Evolutionary conservation across 2,329 filamentous ascomycete species (phyloP).

Genomic region (Neonectria hederae): DNA sequence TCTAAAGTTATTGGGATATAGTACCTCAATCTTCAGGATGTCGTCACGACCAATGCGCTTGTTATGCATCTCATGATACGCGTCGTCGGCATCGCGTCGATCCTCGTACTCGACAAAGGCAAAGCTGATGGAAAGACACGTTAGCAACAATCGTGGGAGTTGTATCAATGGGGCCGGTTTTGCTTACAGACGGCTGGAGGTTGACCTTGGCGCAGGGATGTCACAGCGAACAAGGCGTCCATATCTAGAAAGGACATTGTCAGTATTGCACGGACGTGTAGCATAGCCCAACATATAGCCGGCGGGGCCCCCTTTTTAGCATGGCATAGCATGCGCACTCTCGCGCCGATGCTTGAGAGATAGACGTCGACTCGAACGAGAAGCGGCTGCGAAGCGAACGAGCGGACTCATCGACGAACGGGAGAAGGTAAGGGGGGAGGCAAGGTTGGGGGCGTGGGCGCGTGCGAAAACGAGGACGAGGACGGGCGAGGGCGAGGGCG

Average conservation of each 20-base stretch:
- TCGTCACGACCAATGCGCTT: constrained; percentile 97
- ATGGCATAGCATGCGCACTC: constrained; percentile 39
- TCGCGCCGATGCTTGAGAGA: constrained; percentile 36
- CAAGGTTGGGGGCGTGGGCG: constrained; percentile 40
- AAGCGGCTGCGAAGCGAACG: constrained; percentile 41
- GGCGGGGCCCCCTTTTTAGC: constrained; percentile 40
- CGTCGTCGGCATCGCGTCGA: constrained; percentile 96
- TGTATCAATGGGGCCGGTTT: neutral
- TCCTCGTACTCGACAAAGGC: constrained; percentile 99
- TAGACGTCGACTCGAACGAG: constrained; percentile 39
- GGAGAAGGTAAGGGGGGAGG: constrained; percentile 34
- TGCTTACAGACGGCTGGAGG: constrained; percentile 93
- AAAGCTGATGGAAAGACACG: constrained; percentile 67
- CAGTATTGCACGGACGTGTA: constrained; percentile 56
- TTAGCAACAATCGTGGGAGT: constrained; percentile 17
- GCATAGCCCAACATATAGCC: constrained; percentile 33
- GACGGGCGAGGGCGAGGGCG: constrained; percentile 43
- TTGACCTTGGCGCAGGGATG: constrained; percentile 94
- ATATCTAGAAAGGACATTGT: constrained; percentile 72
- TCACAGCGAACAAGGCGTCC: constrained; percentile 98
- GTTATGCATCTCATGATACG: constrained; percentile 99
- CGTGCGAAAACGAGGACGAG: constrained; percentile 40
- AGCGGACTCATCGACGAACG: constrained; percentile 42
- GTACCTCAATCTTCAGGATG: constrained; percentile 95
- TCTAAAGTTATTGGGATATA: constrained; percentile 36